Evolutionary conservation across 2,329 filamentous ascomycete species (phyloP).

Genomic region (Colletotrichum cordylinicola): DNA sequence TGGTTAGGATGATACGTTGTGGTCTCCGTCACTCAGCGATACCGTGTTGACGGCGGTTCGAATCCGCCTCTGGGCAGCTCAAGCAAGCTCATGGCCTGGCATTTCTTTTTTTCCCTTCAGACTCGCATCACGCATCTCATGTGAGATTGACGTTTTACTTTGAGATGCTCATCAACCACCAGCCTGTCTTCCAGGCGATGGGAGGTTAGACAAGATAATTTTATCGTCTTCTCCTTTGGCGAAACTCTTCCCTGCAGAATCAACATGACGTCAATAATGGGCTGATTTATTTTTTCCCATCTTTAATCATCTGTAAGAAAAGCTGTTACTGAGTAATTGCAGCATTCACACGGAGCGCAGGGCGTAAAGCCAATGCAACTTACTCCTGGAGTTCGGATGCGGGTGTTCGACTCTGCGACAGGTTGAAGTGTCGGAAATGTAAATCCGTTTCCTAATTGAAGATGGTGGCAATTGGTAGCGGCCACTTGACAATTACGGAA

Average conservation of each 20-base stretch:
- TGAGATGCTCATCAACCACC: neutral
- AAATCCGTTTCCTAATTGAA: neutral
- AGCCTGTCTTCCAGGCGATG: neutral
- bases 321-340: neutral
- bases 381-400: neutral
- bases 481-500: neutral
- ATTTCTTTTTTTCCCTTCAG: neutral
- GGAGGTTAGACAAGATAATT: neutral
- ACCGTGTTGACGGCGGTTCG: slow-evolving; percentile 11
- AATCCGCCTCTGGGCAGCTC: slow-evolving; percentile 10
- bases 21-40: neutral
- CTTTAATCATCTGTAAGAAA: neutral
- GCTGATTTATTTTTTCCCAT: neutral
- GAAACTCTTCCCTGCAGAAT: neutral
- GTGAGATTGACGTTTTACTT: neutral
- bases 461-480: neutral
- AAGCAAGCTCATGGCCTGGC: neutral
- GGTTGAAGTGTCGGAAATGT: neutral
- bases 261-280: neutral
- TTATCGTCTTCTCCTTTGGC: neutral
- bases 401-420: neutral
- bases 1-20: slow-evolving; percentile 13
- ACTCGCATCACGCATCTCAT: neutral
- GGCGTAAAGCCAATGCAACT: neutral
- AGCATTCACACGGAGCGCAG: neutral